Evolutionary conservation across 202 grass and related monocot genomes (phyloP), one percentile per base, ranked within the genome.

Genomic region (Saccharum hybrid): DNA sequence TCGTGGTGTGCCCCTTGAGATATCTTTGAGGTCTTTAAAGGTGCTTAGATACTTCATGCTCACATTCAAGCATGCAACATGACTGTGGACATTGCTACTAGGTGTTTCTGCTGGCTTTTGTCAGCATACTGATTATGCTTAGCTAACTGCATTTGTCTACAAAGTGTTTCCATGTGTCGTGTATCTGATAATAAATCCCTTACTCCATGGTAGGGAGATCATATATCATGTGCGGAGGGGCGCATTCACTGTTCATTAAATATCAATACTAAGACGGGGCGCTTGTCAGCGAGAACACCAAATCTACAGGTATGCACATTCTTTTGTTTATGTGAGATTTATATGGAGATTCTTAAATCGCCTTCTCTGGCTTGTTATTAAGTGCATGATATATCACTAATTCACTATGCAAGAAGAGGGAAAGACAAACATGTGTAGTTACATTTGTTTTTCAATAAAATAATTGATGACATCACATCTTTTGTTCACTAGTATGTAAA

Each of bases 261-360:
- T 83, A 97, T 97, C 77, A 97, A 97, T 82, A 97, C 95, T 68
- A 88, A 97, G 84, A 94, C 95, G 63, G 92, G 95, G 30, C 92
- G 95, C 31, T 87, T 97, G 75, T 97, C 95, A 41, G 88, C 95
- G 10, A 88, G 95, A 82, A 91, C 78, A 71, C 95, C 95, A 67
- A 98, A 87, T 77, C 74, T 97, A 71, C 95, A 94, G 92, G 95
- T 97, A 81, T 83, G 75, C 21, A 57, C 79, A 10, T 54, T 31
- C 45, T 82, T 72, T 56, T 12, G 45, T 63, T 68, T 63, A 2
- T 33, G 0, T 81, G 54, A 49, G 52, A 40, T 56, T 80, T 80
- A 0, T 56, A 56, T 13, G 9, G 48, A 56, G 16, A 1, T 37
- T 76, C 41, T 70, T 69, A 62, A 63, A 69, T 67, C 34, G 12